These are phyloP conservation scores for Calcarisporium arbuscula DNA, from an alignment of 2,329 filamentous ascomycete species.

Conservation along the genomic window DNA sequence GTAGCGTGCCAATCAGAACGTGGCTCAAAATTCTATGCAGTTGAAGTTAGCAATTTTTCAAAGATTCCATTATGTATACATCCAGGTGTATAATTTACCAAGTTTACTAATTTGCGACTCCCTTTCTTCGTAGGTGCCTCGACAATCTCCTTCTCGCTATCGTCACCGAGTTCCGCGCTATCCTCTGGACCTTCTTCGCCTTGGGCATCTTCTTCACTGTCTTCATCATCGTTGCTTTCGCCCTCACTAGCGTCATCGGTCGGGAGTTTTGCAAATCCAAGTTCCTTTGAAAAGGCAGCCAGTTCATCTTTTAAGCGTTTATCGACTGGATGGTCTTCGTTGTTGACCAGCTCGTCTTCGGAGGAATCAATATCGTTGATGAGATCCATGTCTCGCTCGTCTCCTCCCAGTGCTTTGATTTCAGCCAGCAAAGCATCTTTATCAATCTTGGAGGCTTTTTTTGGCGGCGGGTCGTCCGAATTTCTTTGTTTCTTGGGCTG, in stretches of 20 bases:
- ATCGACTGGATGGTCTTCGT: constrained; percentile 30
- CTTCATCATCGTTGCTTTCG: constrained; percentile 23
- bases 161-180: constrained; percentile 21
- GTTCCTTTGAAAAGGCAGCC: constrained; percentile 30
- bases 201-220: constrained; percentile 23
- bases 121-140: constrained; percentile 2
- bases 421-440: constrained; percentile 50
- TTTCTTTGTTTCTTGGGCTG: constrained; percentile 33
- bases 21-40: constrained; percentile 47
- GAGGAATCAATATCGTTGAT: constrained; percentile 46
- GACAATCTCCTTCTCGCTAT: constrained; percentile 23
- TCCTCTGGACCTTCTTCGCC: constrained; percentile 21
- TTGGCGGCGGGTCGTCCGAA: constrained; percentile 16
- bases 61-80: constrained; percentile 13
- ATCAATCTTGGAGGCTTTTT: constrained; percentile 19
- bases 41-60: constrained; percentile 29
- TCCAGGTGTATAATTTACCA: constrained; percentile 23
- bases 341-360: constrained; percentile 27
- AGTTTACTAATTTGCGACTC: constrained; percentile 22
- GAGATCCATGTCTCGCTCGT: constrained; percentile 57
- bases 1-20: constrained; percentile 51
- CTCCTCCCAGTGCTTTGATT: constrained; percentile 58
- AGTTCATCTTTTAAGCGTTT: constrained; percentile 32
- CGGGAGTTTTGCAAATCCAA: constrained; percentile 28
- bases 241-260: constrained; percentile 27